A percentile compares a stretch with the other conserved stretches of the same genome.
These are phyloP conservation scores for Acacia crassicarpa DNA, from an alignment of 306 rosid genomes.

Conservation along the genomic window DNA sequence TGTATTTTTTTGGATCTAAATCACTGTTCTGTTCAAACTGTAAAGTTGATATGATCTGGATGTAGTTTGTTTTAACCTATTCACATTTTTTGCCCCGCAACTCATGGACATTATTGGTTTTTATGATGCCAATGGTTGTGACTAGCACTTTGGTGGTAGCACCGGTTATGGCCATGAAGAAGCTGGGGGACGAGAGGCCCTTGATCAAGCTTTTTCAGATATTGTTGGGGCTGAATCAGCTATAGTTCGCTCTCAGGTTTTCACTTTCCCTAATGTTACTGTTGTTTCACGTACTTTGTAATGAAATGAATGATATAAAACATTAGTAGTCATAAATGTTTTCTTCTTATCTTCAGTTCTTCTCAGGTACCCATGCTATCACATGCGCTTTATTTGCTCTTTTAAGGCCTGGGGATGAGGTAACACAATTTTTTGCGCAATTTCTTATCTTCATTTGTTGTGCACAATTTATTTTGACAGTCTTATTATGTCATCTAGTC, in stretches of 20 bases:
- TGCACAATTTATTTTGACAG: constrained; percentile 6
- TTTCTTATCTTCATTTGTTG: constrained; percentile 27
- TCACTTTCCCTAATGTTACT: constrained; percentile 26
- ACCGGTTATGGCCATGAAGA: constrained; percentile 99
- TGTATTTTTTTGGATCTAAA: constrained; percentile 11
- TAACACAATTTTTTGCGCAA: constrained; percentile 35
- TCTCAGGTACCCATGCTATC: constrained; percentile 98
- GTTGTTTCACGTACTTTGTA: constrained; percentile 13
- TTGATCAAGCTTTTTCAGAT: constrained; percentile 89
- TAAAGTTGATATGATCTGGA: neutral
- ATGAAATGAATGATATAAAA: neutral
- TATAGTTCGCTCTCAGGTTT: constrained; percentile 91
- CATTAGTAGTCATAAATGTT: neutral
- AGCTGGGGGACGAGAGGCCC: constrained; percentile 96
- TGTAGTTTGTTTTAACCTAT: neutral
- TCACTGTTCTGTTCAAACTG: neutral
- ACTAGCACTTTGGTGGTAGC: constrained; percentile 87
- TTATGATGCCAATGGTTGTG: constrained; percentile 13
- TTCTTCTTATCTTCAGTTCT: constrained; percentile 63
- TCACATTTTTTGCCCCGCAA: neutral
- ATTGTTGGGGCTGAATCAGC: constrained; percentile 93
- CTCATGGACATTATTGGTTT: constrained; percentile 6
- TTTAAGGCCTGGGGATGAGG: constrained; percentile 95
- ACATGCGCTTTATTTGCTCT: constrained; percentile 84
- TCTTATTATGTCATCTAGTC: constrained; percentile 6